These are phyloP conservation scores for Anethum foeniculum DNA, from an alignment of 140 eudicot species.

Conservation along the genomic window DNA sequence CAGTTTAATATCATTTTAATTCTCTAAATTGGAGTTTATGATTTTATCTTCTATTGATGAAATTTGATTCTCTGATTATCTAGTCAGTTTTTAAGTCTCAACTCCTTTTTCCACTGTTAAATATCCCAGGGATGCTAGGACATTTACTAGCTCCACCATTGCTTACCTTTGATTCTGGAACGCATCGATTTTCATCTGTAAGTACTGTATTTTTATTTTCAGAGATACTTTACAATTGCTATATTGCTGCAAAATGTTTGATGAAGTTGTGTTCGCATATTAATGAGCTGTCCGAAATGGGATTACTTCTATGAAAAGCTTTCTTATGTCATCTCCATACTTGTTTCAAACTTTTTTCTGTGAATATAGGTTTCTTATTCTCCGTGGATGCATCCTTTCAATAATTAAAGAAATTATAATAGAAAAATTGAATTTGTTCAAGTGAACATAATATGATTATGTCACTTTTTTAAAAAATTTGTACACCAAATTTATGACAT, in stretches of 20 bases:
- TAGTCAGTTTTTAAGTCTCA: neutral
- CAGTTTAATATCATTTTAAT: neutral
- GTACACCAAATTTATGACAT: neutral
- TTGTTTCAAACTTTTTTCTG: neutral
- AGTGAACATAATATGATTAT: neutral
- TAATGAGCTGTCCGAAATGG: neutral
- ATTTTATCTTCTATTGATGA: neutral
- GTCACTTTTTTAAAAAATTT: neutral
- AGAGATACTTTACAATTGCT: neutral
- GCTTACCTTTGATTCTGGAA: slow-evolving; percentile 34
- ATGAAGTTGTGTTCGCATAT: neutral
- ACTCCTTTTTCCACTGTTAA: neutral
- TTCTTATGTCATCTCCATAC: neutral
- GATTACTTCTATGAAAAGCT: neutral
- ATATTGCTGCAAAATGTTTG: neutral
- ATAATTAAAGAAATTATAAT: neutral
- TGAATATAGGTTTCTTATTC: neutral
- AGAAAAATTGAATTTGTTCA: neutral
- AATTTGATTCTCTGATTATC: neutral
- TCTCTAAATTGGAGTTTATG: neutral
- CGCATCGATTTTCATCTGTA: slow-evolving; percentile 30
- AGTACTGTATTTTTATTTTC: slow-evolving; percentile 13
- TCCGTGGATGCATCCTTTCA: neutral
- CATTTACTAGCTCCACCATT: slow-evolving; percentile 38
- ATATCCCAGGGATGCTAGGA: slow-evolving; percentile 47